Percentiles rank a stretch among this genome's conserved stretches.
These are phyloP conservation scores for Vitis rotundifolia DNA, from an alignment of 164 flowering plant species.

Conservation along the genomic window DNA sequence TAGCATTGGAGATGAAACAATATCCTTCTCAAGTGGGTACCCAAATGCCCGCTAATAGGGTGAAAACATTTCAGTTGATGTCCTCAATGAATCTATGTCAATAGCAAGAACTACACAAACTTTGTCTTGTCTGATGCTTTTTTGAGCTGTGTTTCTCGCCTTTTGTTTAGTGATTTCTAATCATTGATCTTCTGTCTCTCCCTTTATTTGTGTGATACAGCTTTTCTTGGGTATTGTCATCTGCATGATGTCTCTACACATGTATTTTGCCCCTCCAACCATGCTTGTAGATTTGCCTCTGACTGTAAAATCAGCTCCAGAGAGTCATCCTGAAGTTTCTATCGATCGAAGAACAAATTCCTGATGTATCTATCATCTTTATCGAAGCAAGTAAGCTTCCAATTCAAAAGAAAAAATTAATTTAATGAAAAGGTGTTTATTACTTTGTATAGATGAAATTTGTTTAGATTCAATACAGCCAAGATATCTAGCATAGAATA, in stretches of 20 bases:
- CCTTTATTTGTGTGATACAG: slow-evolving; percentile 41
- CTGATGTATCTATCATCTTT: not conserved
- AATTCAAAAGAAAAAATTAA: not conserved
- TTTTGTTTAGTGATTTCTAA: not conserved
- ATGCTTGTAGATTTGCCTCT: slow-evolving; percentile 68
- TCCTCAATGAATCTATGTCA: too few species aligned
- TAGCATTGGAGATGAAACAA: too few species aligned
- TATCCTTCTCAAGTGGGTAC: too few species aligned
- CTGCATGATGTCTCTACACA: slow-evolving; percentile 94
- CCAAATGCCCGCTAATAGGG: too few species aligned
- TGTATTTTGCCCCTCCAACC: slow-evolving; percentile 89
- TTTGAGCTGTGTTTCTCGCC: not conserved
- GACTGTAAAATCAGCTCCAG: slow-evolving; percentile 39
- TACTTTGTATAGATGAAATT: not conserved
- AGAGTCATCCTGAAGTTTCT: slow-evolving; percentile 40
- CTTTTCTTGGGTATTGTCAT: slow-evolving; percentile 90
- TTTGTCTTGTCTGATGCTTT: too few species aligned
- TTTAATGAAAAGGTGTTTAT: too few species aligned
- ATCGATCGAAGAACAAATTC: slow-evolving; percentile 52
- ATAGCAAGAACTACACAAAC: too few species aligned
- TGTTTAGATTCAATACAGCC: not conserved
- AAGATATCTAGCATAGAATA: not conserved
- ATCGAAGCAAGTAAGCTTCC: not conserved
- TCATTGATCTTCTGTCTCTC: not conserved
- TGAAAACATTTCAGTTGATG: too few species aligned